Evolutionary conservation across 768 basidiomycete species (phyloP), one percentile per base, ranked within the genome.

Genomic region (Russula sp.): DNA sequence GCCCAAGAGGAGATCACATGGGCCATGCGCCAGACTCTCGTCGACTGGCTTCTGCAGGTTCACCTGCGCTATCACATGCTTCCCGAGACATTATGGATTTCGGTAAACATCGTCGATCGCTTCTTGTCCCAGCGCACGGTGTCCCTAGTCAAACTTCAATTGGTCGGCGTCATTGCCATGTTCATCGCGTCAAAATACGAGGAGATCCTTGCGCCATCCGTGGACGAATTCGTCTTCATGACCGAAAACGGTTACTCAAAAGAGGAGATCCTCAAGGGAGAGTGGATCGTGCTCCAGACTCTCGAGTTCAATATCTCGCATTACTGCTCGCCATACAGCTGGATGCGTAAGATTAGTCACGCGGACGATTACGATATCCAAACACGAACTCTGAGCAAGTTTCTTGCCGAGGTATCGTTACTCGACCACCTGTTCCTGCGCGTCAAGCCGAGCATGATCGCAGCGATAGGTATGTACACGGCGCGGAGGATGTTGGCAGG

Each of bases 101-200:
- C 96, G 48, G 84, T 99, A 81, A 99, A 98, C 79, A 88, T 99
- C 65, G 84, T 95, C 60, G 87, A 89, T 71, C 84, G 88, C 57
- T 88, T 89, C 77, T 79, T 89, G 20, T 83, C 83, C 18, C 74
- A 79, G 40, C 89, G 93, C 14, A 82, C 85, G 55, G 86, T 94
- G 66, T 88, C 90, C 1, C 78, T 94, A 36, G 79, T 84, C 65
- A 95, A 94, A 74, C 83, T 96, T 38, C 95, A 97, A 74, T 88
- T 99, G 30, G 97, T 99, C 61, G 97, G 97, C 30, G 91, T 99
- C 66, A 97, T 95, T 0, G 96, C 97, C 54, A 95, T 99, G 90
- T 98, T 98, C 80, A 89, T 99, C 69, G 97, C 97, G 0, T 89
- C 94, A 63, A 99, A 99, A 77, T 99, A 98, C 79, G 97, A 99